Evolutionary conservation across 305 asterid species (phyloP).

Genomic region (Solanum aculeatissimum): DNA sequence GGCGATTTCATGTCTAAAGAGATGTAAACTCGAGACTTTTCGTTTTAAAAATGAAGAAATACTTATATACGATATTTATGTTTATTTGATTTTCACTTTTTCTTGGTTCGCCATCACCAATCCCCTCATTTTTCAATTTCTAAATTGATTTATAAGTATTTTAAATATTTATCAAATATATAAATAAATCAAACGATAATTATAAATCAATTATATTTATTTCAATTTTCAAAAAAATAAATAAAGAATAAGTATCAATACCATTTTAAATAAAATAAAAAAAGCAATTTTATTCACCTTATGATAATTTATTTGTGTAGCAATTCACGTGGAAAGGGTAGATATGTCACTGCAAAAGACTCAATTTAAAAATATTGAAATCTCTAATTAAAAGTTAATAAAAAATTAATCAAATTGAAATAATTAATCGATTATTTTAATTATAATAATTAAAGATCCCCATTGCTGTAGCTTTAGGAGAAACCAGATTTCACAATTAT

Average conservation of each 20-base stretch:
- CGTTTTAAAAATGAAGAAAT: no score
- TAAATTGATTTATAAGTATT: no score
- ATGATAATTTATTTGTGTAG: background rate
- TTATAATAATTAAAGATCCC: conserved; percentile 13
- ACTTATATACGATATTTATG: no score
- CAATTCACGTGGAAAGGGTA: background rate
- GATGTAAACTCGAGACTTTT: no score
- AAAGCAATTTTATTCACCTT: background rate
- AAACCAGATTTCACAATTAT: conserved; percentile 21
- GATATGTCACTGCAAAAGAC: background rate
- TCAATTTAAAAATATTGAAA: background rate
- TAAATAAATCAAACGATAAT: no score
- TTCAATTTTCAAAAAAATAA: background rate
- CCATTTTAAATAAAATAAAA: background rate
- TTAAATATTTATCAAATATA: no score
- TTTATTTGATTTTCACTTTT: no score
- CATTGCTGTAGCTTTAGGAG: conserved; percentile 40
- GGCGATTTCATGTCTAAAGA: no score
- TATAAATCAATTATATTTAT: no score
- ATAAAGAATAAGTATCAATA: background rate
- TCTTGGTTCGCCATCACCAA: no score
- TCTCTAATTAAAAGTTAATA: background rate
- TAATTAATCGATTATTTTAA: background rate
- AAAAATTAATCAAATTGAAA: background rate
- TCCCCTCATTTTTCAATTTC: no score